A percentile compares a stretch with the other conserved stretches of the same genome.
These are phyloP conservation scores for Penicillium sp. DNA, from an alignment of 2,329 filamentous ascomycete genomes.

Conservation along the genomic window DNA sequence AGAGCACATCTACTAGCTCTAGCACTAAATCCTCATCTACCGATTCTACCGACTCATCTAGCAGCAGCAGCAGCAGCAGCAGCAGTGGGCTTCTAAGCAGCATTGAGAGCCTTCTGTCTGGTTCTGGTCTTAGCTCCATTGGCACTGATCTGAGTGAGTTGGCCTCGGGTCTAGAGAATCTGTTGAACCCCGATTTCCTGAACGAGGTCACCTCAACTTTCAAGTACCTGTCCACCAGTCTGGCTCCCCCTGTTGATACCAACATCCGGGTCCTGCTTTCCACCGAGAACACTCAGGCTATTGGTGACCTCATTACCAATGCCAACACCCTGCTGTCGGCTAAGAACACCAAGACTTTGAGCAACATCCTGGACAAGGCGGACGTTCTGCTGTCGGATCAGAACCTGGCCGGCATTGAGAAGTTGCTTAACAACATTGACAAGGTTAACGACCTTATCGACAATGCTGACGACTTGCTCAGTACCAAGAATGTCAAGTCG, in stretches of 20 bases:
- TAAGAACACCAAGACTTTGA: conserved; percentile 21
- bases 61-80: not conserved
- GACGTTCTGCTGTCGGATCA: conserved; percentile 17
- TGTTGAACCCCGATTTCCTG: conserved; percentile 23
- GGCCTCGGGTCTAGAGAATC: conserved; percentile 10
- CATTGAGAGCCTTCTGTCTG: conserved; percentile 3
- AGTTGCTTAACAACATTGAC: conserved; percentile 25
- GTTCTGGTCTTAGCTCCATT: not conserved
- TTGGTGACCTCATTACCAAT: conserved; percentile 28
- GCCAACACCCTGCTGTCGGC: conserved; percentile 24
- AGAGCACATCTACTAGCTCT: conserved; percentile 7
- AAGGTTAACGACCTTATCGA: conserved; percentile 31
- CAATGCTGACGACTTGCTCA: conserved; percentile 30
- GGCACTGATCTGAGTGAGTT: conserved; percentile 3
- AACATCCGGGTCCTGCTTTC: conserved; percentile 21
- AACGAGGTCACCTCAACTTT: conserved; percentile 21
- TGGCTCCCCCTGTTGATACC: conserved; percentile 27
- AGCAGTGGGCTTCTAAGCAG: conserved; percentile 1
- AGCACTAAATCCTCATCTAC: conserved; percentile 10
- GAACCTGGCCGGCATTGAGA: conserved; percentile 21
- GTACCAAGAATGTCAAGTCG: conserved; percentile 26
- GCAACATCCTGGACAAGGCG: conserved; percentile 19
- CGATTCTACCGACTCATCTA: not conserved
- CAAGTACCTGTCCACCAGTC: conserved; percentile 24
- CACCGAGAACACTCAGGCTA: conserved; percentile 15